Conservation (phyloP, 1,139 yeast genomes). For the Pneumocystis sp. region DNA sequence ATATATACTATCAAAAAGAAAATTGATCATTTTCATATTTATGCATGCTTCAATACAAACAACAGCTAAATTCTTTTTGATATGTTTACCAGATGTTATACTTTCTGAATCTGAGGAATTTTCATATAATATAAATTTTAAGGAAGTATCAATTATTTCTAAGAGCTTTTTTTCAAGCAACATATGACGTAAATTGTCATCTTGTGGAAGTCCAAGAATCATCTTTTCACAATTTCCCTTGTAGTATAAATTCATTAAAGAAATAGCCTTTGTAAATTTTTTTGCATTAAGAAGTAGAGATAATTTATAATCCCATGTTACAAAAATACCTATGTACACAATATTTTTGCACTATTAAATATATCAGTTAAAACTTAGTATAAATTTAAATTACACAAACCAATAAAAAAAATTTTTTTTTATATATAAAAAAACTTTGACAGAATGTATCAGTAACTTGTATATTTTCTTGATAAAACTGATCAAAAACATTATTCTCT, state of each 20-base stretch:
- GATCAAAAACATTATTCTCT: conserved; percentile 14
- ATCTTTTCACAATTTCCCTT: conserved; percentile 35
- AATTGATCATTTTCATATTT: conserved; percentile 27
- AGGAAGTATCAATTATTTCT: conserved; percentile 40
- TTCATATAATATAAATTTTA: conserved; percentile 29
- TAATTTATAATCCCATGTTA: conserved; percentile 63
- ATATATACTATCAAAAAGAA: conserved; percentile 38
- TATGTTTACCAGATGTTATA: neutral
- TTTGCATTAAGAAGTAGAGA: conserved; percentile 35
- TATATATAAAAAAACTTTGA: conserved; percentile 29
- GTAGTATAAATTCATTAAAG: conserved; percentile 41
- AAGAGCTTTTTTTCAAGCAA: conserved; percentile 42
- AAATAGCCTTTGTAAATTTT: conserved; percentile 41
- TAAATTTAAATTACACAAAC: conserved; percentile 3
- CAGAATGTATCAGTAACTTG: conserved; percentile 23
- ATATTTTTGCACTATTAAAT: conserved; percentile 31
- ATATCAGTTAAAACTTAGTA: neutral
- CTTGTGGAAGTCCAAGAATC: conserved; percentile 40
- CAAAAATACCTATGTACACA: conserved; percentile 40
- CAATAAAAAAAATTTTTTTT: conserved; percentile 35
- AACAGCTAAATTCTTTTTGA: neutral
- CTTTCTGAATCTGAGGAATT: conserved; percentile 12
- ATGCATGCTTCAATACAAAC: conserved; percentile 31
- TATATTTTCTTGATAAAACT: conserved; percentile 12
- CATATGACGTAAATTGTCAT: conserved; percentile 30